phyloP scores from a whole-genome alignment of 495 filamentous ascomycete species.

The Xylaria curta region DNA sequence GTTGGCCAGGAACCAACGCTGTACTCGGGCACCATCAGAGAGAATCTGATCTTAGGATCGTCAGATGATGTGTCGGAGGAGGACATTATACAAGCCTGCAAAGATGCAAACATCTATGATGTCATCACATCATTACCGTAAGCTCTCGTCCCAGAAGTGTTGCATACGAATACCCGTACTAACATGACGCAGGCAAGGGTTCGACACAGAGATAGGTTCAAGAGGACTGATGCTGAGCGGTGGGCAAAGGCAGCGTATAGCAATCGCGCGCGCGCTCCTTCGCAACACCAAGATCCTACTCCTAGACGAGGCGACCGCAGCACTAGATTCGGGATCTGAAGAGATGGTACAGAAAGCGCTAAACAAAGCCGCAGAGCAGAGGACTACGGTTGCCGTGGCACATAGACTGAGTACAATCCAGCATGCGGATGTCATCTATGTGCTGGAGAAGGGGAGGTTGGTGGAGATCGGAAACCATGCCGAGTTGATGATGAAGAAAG shows the following conservation, averaged over 20 bases:
- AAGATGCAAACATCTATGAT: conserved; percentile 66
- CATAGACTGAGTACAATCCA: conserved; percentile 62
- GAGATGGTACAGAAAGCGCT: conserved; percentile 72
- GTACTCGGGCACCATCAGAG: conserved; percentile 61
- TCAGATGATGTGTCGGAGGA: conserved; percentile 53
- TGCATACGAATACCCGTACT: background rate
- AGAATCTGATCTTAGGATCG: conserved; percentile 64
- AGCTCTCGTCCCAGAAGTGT: background rate
- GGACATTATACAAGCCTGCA: conserved; percentile 61
- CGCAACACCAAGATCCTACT: conserved; percentile 73
- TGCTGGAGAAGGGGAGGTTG: conserved; percentile 58
- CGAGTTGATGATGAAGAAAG: conserved; percentile 54
- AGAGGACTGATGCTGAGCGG: conserved; percentile 61
- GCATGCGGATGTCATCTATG: conserved; percentile 61
- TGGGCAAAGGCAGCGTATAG: conserved; percentile 77
- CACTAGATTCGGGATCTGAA: conserved; percentile 78
- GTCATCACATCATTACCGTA: conserved; percentile 65
- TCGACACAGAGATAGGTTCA: background rate
- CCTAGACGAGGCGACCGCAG: conserved; percentile 79
- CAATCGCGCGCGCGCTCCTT: conserved; percentile 78
- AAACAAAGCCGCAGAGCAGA: conserved; percentile 61
- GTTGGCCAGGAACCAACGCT: conserved; percentile 70
- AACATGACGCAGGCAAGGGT: background rate
- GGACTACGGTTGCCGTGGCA: conserved; percentile 65
- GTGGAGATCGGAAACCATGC: conserved; percentile 60